phyloP scores from a whole-genome alignment of 75 land plant genomes.

The Pseudotsuga menziesii region DNA sequence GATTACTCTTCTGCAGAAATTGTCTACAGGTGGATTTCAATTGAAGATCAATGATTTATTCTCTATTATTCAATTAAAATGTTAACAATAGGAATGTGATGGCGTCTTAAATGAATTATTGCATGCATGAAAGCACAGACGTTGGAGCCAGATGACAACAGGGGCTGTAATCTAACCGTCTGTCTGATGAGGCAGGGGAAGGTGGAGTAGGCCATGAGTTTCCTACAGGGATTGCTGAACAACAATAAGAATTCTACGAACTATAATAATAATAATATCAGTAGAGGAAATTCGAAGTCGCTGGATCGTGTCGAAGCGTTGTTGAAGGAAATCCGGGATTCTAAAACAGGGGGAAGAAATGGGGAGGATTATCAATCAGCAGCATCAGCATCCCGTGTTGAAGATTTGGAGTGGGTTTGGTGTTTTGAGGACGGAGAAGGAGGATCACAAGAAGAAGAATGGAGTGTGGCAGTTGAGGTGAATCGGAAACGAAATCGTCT shows the following conservation, averaged over 20 bases:
- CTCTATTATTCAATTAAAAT: too few relatives aligned
- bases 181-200: constrained; percentile 30
- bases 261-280: too few relatives aligned
- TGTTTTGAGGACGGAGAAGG: too few relatives aligned
- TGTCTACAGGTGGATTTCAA: constrained; percentile 25
- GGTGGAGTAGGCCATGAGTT: constrained; percentile 10
- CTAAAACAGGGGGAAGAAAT: background rate
- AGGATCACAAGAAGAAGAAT: too few relatives aligned
- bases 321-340: background rate
- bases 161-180: constrained; percentile 21
- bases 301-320: background rate
- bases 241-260: background rate
- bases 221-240: background rate
- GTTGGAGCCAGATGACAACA: constrained; percentile 30
- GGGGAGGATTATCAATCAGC: background rate
- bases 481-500: too few relatives aligned
- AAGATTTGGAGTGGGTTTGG: too few relatives aligned
- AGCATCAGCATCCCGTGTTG: too few relatives aligned
- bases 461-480: too few relatives aligned
- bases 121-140: constrained; percentile 5
- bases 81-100: too few relatives aligned
- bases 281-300: background rate
- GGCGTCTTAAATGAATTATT: background rate
- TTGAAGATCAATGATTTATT: too few relatives aligned
- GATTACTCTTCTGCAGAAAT: constrained; percentile 45